Conservation (phyloP, 192 early-diverging fungal species). For the Dissophora ornata region DNA sequence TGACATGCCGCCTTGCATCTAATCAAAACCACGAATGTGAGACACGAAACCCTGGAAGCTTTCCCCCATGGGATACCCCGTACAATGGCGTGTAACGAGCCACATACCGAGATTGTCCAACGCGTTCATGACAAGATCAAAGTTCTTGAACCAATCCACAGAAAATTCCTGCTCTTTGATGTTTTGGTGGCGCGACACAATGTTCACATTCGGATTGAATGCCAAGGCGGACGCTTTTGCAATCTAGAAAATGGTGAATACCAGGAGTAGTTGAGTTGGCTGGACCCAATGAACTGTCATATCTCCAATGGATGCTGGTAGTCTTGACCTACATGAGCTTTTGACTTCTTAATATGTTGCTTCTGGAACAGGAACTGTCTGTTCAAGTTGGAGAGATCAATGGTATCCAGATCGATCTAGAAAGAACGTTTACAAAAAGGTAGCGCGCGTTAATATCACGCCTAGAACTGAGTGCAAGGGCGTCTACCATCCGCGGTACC, state of each 20-base stretch:
- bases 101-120: slow-evolving; percentile 96
- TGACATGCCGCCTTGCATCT: slow-evolving; percentile 95
- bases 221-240: slow-evolving; percentile 83
- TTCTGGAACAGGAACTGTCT: slow-evolving; percentile 99
- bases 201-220: slow-evolving; percentile 88
- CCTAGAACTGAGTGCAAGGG: not conserved
- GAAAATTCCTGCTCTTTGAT: slow-evolving; percentile 90
- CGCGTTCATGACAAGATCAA: slow-evolving; percentile 95
- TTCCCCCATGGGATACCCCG: no score
- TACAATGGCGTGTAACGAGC: no score
- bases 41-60: no score
- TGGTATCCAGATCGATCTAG: slow-evolving; percentile 97
- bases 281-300: no score
- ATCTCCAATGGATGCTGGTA: not conserved
- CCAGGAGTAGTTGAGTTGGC: no score
- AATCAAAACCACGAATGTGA: no score
- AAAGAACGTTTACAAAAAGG: not conserved
- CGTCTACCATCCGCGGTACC: no score
- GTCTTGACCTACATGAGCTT: slow-evolving; percentile 77
- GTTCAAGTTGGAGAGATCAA: slow-evolving; percentile 98
- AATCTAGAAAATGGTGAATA: slow-evolving; percentile 56
- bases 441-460: not conserved
- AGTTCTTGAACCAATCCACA: slow-evolving; percentile 87
- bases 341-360: slow-evolving; percentile 91
- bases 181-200: slow-evolving; percentile 82